Conservation (phyloP, 2,329 filamentous ascomycete genomes). For the Phialocephala subalpina region DNA sequence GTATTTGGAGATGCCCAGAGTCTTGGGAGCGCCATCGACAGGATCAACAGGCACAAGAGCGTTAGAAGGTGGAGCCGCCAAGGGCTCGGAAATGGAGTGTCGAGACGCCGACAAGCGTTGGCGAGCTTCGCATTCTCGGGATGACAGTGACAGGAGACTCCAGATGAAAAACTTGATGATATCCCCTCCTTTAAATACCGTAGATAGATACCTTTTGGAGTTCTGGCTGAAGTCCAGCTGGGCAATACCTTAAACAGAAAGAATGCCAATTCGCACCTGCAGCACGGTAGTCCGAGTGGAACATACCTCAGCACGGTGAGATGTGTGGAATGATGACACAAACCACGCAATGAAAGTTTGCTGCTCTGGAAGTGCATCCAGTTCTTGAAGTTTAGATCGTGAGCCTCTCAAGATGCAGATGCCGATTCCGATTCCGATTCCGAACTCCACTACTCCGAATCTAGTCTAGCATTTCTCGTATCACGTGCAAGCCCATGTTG, state of each 20-base stretch:
- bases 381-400: too few relatives aligned
- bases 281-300: too few relatives aligned
- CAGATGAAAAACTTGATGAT: neutral
- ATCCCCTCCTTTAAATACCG: too few relatives aligned
- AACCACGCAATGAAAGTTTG: too few relatives aligned
- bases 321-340: neutral
- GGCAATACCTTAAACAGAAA: too few relatives aligned
- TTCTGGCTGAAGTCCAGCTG: too few relatives aligned
- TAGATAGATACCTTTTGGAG: too few relatives aligned
- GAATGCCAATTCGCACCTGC: too few relatives aligned
- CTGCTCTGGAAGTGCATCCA: too few relatives aligned
- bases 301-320: neutral
- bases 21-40: slow-evolving; percentile 23
- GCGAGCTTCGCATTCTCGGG: slow-evolving; percentile 3
- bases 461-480: neutral
- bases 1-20: slow-evolving; percentile 27
- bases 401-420: too few relatives aligned
- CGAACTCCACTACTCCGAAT: neutral
- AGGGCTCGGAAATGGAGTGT: slow-evolving; percentile 21
- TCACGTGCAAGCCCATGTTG: neutral
- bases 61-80: slow-evolving; percentile 25
- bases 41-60: slow-evolving; percentile 13
- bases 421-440: too few relatives aligned
- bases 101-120: slow-evolving; percentile 26
- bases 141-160: neutral